These are phyloP conservation scores for Pseudogymnoascus sp. DNA, from an alignment of 2,329 filamentous ascomycete genomes.

Conservation along the genomic window DNA sequence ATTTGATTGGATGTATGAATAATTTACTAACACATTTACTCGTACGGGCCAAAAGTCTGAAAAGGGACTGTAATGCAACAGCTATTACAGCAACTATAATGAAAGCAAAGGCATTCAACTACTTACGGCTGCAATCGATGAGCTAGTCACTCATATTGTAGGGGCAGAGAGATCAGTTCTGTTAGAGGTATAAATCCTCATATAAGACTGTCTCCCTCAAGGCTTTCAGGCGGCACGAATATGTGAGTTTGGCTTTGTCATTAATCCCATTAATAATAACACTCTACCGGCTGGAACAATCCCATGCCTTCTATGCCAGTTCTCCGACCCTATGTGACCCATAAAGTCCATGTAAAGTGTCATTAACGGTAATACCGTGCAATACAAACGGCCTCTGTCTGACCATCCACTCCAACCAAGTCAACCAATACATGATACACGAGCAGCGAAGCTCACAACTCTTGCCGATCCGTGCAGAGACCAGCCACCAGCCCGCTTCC, in stretches of 20 bases:
- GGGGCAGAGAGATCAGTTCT: too few relatives aligned
- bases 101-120: background rate
- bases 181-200: too few relatives aligned
- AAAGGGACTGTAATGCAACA: background rate
- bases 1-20: background rate
- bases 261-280: slow-evolving; percentile 7
- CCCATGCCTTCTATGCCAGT: slow-evolving; percentile 4
- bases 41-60: background rate
- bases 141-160: background rate
- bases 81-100: background rate
- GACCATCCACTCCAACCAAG: background rate
- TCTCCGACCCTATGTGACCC: background rate
- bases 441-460: slow-evolving; percentile 1
- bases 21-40: background rate
- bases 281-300: slow-evolving; percentile 2
- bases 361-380: background rate
- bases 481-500: background rate
- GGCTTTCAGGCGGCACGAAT: too few relatives aligned
- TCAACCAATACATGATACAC: slow-evolving; percentile 1
- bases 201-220: too few relatives aligned
- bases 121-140: background rate
- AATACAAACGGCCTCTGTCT: background rate
- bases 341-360: slow-evolving; percentile 1
- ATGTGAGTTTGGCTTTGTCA: background rate
- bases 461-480: background rate